Conservation (phyloP, 805 yeast species). For the Pichia thaimueangensis region DNA sequence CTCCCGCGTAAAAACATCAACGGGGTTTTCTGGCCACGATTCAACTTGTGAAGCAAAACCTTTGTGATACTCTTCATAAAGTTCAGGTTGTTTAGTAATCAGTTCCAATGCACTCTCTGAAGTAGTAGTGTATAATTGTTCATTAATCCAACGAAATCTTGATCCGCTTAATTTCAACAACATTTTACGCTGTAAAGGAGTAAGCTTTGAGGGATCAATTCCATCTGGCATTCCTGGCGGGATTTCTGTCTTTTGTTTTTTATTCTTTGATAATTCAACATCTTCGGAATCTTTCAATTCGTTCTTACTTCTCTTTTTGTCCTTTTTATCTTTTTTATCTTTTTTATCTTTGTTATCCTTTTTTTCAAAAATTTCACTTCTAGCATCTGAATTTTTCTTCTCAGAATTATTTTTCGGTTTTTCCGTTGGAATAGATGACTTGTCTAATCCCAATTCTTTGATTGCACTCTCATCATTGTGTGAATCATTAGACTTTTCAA, state of each 20-base stretch:
- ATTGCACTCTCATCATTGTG: conserved; percentile 7
- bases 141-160: conserved; percentile 96
- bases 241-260: conserved; percentile 9
- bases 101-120: conserved; percentile 72
- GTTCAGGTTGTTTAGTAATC: conserved; percentile 72
- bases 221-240: conserved; percentile 21
- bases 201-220: conserved; percentile 37
- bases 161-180: conserved; percentile 92
- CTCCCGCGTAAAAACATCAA: conserved; percentile 77
- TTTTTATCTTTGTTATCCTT: neutral
- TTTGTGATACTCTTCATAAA: conserved; percentile 90
- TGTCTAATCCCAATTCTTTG: conserved; percentile 3
- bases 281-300: conserved; percentile 8
- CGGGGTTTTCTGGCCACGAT: conserved; percentile 98
- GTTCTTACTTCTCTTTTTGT: conserved; percentile 6
- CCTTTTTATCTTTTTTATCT: conserved; percentile 6
- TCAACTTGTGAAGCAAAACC: conserved; percentile 95
- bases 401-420: conserved; percentile 12
- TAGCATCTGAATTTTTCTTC: too few relatives aligned
- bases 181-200: conserved; percentile 93
- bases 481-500: conserved; percentile 11
- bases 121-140: conserved; percentile 83
- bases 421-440: conserved; percentile 3
- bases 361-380: too few relatives aligned
- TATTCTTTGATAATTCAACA: neutral